phyloP scores from a whole-genome alignment of 441 rosid species.

The Manihot esculenta region DNA sequence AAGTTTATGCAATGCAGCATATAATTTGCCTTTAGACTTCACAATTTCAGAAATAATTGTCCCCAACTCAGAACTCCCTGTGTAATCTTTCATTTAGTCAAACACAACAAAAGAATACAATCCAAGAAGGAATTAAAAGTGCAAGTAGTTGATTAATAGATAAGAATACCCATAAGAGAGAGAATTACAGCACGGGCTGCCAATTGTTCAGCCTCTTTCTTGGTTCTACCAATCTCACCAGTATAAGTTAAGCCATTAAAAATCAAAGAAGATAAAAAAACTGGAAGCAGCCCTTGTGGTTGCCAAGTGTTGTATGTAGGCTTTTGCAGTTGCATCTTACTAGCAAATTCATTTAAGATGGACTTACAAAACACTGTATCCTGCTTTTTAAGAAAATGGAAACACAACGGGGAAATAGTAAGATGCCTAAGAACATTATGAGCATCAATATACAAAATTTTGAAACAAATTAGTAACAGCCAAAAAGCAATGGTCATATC shows the following conservation, averaged over 20 bases:
- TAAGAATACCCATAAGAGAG: conserved; percentile 45
- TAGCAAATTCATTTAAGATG: conserved; percentile 50
- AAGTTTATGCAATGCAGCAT: conserved; percentile 23
- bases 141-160: not conserved
- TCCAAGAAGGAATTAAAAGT: not conserved
- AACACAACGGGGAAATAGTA: not conserved
- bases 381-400: conserved; percentile 24
- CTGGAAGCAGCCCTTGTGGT: conserved; percentile 24
- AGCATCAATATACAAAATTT: not conserved
- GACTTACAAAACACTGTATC: conserved; percentile 47
- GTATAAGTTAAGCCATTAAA: conserved; percentile 40
- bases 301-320: conserved; percentile 40
- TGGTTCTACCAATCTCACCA: conserved; percentile 37
- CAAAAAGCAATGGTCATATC: not conserved
- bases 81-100: conserved; percentile 17
- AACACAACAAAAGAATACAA: not conserved
- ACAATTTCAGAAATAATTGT: conserved; percentile 33
- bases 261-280: conserved; percentile 39
- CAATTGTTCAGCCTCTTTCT: conserved; percentile 65
- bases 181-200: conserved; percentile 48
- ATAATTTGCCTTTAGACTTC: conserved; percentile 36
- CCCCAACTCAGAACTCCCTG: conserved; percentile 33
- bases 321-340: conserved; percentile 33
- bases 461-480: not conserved
- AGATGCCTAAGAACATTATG: not conserved